Conservation (phyloP, 2,329 filamentous ascomycete species). For the Fusarium napiforme region DNA sequence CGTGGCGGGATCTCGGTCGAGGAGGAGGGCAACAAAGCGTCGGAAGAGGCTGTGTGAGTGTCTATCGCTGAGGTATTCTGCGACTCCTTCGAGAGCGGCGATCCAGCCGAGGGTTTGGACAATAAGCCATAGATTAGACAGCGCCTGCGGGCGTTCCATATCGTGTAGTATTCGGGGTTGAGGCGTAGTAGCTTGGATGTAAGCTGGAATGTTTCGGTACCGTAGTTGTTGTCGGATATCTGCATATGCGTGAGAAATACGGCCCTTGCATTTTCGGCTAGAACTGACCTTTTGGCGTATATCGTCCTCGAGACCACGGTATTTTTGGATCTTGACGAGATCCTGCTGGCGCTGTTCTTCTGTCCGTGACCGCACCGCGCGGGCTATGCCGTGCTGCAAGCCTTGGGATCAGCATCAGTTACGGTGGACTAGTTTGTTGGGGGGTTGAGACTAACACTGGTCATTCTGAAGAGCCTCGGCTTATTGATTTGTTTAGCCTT, state of each 20-base stretch:
- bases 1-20: slow-evolving; percentile 62
- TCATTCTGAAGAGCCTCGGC: slow-evolving; percentile 28
- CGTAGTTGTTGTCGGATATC: slow-evolving; percentile 59
- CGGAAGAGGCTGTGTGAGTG: slow-evolving; percentile 72
- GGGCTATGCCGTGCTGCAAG: slow-evolving; percentile 82
- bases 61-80: slow-evolving; percentile 63
- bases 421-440: neutral
- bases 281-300: slow-evolving; percentile 71
- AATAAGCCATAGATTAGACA: slow-evolving; percentile 71
- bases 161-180: slow-evolving; percentile 90
- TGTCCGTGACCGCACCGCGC: slow-evolving; percentile 70
- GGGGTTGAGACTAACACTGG: slow-evolving; percentile 34
- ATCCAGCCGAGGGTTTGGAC: slow-evolving; percentile 63
- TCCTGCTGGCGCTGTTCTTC: slow-evolving; percentile 78
- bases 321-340: slow-evolving; percentile 78
- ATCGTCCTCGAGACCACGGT: slow-evolving; percentile 75
- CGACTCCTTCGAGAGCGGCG: slow-evolving; percentile 65
- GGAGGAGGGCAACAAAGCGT: slow-evolving; percentile 65
- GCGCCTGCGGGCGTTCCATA: slow-evolving; percentile 88
- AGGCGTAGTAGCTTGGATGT: slow-evolving; percentile 78
- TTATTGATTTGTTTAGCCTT: slow-evolving; percentile 1
- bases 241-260: slow-evolving; percentile 35
- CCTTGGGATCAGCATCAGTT: slow-evolving; percentile 44
- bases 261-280: neutral
- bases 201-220: slow-evolving; percentile 69